These are phyloP conservation scores for Ogataea angusta DNA, from an alignment of 805 yeast genomes.

Conservation along the genomic window DNA sequence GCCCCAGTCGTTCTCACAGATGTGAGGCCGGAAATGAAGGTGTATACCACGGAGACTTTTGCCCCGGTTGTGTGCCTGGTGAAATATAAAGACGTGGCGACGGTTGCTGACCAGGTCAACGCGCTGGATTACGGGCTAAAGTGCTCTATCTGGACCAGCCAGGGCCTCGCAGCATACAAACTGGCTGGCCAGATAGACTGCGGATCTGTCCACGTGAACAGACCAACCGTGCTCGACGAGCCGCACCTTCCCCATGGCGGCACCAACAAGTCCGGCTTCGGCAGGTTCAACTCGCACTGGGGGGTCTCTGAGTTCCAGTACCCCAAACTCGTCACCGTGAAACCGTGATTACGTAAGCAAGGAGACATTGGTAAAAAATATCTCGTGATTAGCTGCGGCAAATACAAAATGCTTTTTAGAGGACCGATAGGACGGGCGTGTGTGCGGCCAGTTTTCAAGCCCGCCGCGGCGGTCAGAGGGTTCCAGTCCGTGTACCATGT, in stretches of 20 bases:
- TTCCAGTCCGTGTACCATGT: slow-evolving; percentile 39
- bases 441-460: background rate
- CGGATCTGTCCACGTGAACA: slow-evolving; percentile 32
- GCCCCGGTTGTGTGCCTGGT: slow-evolving; percentile 41
- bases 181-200: slow-evolving; percentile 35
- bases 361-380: no score
- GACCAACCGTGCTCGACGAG: slow-evolving; percentile 24
- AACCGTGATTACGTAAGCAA: slow-evolving; percentile 17
- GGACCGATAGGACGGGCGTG: background rate
- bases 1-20: slow-evolving; percentile 35
- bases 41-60: slow-evolving; percentile 37
- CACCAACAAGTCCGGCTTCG: slow-evolving; percentile 40
- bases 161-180: slow-evolving; percentile 34
- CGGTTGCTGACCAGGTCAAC: slow-evolving; percentile 29
- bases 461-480: slow-evolving; percentile 23
- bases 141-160: slow-evolving; percentile 40
- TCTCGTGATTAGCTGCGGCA: background rate
- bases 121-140: slow-evolving; percentile 37
- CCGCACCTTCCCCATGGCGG: slow-evolving; percentile 45
- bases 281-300: slow-evolving; percentile 44
- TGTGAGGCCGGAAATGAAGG: slow-evolving; percentile 31
- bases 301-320: slow-evolving; percentile 42
- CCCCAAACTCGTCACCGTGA: slow-evolving; percentile 39
- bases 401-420: slow-evolving; percentile 1
- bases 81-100: slow-evolving; percentile 24